Base-by-base conservation (phyloP, 1,284 basidiomycete species). In the Malassezia brasiliensis region DNA sequence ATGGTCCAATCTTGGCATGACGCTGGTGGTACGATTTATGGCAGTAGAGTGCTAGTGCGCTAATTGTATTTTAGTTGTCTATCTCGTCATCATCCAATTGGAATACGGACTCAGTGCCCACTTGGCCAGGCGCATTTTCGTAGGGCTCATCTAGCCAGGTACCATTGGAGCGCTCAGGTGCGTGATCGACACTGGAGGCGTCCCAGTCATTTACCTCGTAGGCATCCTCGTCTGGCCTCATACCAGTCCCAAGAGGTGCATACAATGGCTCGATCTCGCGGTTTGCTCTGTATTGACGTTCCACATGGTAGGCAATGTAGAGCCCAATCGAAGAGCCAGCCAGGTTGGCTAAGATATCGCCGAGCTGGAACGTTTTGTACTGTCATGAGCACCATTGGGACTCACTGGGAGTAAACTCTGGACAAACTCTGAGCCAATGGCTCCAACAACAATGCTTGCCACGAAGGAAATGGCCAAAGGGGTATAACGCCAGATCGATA, bases 401-500 rank as follows among this genome's bases (percentile, higher is more conserved):
- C 36, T 38, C 30, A 32, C 59, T 83, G 89, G 88, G 54, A 91
- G 77, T 66, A 86, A 67, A 5, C 85, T 83, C 70, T 90, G 88
- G 1, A 91, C 83, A 63, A 90, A 77, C 74, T 91, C 89, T 70
- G 85, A 88, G n/a, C 88, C 69, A 47, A 91, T 80, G 0, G 86
- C 86, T 7, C 88, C 89, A 7, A 65, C 61, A 41, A 65, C 2
- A 31, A 72, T 60, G 36, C 66, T 67, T 0, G 61, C 78, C 48
- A 85, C 69, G 2, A 76, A 72, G 0, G 87, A 86, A 59, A 87
- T 79, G 40, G 86, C 81, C 14, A 88, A 76, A 5, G 82, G 80
- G 9, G 82, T 80, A 69, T 85, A 80, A n/a, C 87, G 79, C 89
- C 89, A 91, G 62, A 87, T 82, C 83, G 85, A 87, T 73, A 87